Evolutionary conservation across 2,329 filamentous ascomycete genomes (phyloP).

Genomic region (Alternaria infectoria): DNA sequence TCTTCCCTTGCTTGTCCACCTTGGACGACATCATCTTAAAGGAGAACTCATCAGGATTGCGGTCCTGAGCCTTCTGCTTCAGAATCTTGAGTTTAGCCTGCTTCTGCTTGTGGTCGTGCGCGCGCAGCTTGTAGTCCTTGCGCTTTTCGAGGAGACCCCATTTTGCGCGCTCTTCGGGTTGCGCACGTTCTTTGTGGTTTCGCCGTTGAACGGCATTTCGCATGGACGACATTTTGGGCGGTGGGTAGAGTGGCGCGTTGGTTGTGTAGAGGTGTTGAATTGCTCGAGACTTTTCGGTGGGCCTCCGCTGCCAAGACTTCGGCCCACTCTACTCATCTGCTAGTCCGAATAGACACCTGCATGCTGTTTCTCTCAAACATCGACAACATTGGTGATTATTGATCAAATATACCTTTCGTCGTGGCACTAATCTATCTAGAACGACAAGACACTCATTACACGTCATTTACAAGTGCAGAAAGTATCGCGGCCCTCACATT

Average conservation of each 20-base stretch:
- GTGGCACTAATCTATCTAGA: not conserved
- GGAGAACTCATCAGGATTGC: conserved; percentile 71
- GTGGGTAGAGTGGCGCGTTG: not conserved
- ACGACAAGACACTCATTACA: not conserved
- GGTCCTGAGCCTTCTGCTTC: conserved; percentile 64
- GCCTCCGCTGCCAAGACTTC: not conserved
- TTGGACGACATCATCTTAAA: conserved; percentile 66
- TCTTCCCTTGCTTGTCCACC: conserved; percentile 54
- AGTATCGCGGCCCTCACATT: not conserved
- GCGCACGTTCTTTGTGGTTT: conserved; percentile 87
- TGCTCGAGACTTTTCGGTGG: conserved; percentile 8
- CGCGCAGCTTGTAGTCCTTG: conserved; percentile 76
- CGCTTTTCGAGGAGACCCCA: conserved; percentile 95
- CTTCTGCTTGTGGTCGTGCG: conserved; percentile 68
- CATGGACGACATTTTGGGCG: conserved; percentile 40
- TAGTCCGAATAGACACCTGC: not conserved
- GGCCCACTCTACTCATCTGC: conserved; percentile 1
- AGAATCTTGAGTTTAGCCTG: conserved; percentile 65
- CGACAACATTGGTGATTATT: not conserved
- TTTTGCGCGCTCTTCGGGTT: conserved; percentile 81
- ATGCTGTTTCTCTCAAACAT: not conserved
- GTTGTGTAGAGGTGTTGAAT: not conserved
- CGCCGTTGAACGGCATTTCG: conserved; percentile 67
- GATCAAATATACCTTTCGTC: not conserved
- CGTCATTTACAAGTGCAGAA: not conserved